These are phyloP conservation scores for Wakefieldia striispora DNA, from an alignment of 768 basidiomycete genomes.

Conservation along the genomic window DNA sequence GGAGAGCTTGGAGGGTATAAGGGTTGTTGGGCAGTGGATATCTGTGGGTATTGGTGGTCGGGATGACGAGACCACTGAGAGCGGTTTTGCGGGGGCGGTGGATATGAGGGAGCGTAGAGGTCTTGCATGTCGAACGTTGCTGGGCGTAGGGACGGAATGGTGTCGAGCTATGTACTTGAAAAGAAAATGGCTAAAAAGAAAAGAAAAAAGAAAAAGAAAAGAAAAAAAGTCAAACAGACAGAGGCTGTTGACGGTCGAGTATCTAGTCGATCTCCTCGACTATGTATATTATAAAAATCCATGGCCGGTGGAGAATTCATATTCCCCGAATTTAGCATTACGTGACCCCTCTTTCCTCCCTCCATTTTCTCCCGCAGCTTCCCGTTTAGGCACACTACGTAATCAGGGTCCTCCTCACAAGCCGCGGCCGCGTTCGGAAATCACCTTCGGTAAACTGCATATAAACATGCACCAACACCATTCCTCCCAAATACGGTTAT, in stretches of 20 bases:
- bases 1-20: conserved; percentile 34
- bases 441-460: conserved; percentile 36
- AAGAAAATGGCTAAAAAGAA: conserved; percentile 33
- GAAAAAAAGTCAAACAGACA: conserved; percentile 27
- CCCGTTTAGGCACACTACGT: conserved; percentile 29
- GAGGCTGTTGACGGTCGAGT: conserved; percentile 27
- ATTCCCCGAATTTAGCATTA: conserved; percentile 36
- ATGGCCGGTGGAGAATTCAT: conserved; percentile 40
- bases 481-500: conserved; percentile 19
- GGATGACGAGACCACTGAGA: conserved; percentile 31
- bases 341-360: conserved; percentile 30
- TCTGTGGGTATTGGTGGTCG: conserved; percentile 36
- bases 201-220: conserved; percentile 25
- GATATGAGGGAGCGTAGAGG: conserved; percentile 45
- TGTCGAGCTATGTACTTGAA: conserved; percentile 32
- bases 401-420: conserved; percentile 33
- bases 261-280: conserved; percentile 28
- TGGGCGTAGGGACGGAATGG: conserved; percentile 40
- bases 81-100: conserved; percentile 40
- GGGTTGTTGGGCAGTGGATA: conserved; percentile 31
- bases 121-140: conserved; percentile 46
- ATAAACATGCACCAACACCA: conserved; percentile 23
- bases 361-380: conserved; percentile 34
- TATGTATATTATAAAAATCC: conserved; percentile 37
- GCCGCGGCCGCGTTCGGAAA: conserved; percentile 40